These are phyloP conservation scores for Ophiognomonia clavigignenti-juglandacearum DNA, from an alignment of 2,329 filamentous ascomycete genomes.

Conservation along the genomic window DNA sequence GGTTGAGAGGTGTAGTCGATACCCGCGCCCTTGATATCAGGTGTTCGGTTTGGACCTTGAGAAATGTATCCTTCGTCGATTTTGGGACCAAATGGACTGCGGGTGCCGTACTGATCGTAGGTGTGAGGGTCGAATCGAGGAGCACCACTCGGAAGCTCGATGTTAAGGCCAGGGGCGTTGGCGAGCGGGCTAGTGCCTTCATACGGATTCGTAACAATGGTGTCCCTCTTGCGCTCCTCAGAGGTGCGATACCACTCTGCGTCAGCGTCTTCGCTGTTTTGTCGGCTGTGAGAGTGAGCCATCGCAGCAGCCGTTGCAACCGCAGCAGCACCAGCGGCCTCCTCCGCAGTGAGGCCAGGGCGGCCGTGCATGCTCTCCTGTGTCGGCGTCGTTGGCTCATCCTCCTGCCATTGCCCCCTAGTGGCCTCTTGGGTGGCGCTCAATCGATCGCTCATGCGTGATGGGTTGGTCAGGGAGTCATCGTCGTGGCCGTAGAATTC, in stretches of 20 bases:
- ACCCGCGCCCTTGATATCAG: slow-evolving; percentile 47
- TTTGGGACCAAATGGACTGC: slow-evolving; percentile 56
- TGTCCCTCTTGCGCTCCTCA: slow-evolving; percentile 60
- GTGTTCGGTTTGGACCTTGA: slow-evolving; percentile 54
- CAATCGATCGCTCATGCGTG: slow-evolving; percentile 70
- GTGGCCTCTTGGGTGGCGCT: slow-evolving; percentile 39
- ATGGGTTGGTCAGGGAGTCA: slow-evolving; percentile 80
- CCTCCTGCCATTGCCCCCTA: slow-evolving; percentile 20
- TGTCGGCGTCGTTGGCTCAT: slow-evolving; percentile 29
- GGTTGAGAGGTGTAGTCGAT: slow-evolving; percentile 48
- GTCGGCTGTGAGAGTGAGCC: slow-evolving; percentile 44
- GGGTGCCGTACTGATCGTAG: slow-evolving; percentile 44
- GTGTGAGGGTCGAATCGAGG: slow-evolving; percentile 26
- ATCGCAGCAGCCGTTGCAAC: slow-evolving; percentile 44
- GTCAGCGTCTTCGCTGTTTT: slow-evolving; percentile 53
- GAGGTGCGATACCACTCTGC: slow-evolving; percentile 62
- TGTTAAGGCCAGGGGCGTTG: slow-evolving; percentile 41
- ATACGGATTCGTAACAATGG: slow-evolving; percentile 62
- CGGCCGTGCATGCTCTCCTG: slow-evolving; percentile 21
- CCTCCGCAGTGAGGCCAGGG: slow-evolving; percentile 32
- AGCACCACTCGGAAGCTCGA: slow-evolving; percentile 19
- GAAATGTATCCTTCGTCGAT: slow-evolving; percentile 90
- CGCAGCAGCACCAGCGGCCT: slow-evolving; percentile 49
- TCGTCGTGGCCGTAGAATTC: slow-evolving; percentile 56
- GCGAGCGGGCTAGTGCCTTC: slow-evolving; percentile 60